Evolutionary conservation across 1,284 basidiomycete species (phyloP), one percentile per base, ranked within the genome.

Genomic region (Microbotryum silenes-acaulis): DNA sequence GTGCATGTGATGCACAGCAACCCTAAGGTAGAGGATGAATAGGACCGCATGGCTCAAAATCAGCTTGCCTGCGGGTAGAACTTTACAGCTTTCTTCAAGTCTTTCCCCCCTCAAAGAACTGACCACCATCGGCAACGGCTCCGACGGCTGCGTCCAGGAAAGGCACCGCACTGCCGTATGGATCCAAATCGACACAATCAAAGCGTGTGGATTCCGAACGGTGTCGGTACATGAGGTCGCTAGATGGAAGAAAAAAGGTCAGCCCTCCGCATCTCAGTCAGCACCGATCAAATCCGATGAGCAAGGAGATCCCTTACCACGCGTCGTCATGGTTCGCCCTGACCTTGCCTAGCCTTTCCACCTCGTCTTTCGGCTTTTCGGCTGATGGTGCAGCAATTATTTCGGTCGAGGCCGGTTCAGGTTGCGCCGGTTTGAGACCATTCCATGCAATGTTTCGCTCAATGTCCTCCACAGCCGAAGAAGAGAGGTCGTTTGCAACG

Each of bases 121-220:
- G 56, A 85, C 91, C 92, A 72, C 88, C 91, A 69, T 96, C 92
- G 27, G 83, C 82, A 3, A 97, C 81, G 59, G 84, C 85, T 72
- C 96, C 91, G n/a, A 98, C 85, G 0, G 94, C 91, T n/a, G 86
- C 87, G 72, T 99, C 96, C 37, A 98, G 85, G 75, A 99, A 99
- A 1, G 93, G 92, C 4, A 91, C 88, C 1, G 96, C 96, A 6
- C 91, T 94, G 0, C 96, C 96, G 73, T 98, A 99, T 0, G 96
- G 96, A 74, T 98, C 94, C 20, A 99, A 81, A 74, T 99, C 96
- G 23, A 99, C 85, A 37, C 92, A 89, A 68, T 98, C 92, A 45
- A 97, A 93, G 6, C 87, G 85, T 14, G 82, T 78, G 48, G 80
- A 80, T 48, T 84, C 84, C 56, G 81, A 78, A 48, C 92, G 85